phyloP scores from a whole-genome alignment of 148 eudicot genomes.

The Beta vulgaris region DNA sequence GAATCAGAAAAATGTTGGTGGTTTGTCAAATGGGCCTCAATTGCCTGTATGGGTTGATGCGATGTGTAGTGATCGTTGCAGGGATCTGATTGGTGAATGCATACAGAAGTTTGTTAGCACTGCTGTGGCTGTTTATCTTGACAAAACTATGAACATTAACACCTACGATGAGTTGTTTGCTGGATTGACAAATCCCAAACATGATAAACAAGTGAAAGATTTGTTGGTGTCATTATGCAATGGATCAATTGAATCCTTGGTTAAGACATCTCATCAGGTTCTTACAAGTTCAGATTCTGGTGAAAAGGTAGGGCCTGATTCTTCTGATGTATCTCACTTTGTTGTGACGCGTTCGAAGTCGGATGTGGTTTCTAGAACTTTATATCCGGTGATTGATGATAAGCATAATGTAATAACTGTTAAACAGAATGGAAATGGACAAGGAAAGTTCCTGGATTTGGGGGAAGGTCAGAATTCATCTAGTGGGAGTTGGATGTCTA shows the following conservation, averaged over 20 bases:
- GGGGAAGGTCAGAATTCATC: conserved; percentile 17
- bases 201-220: conserved; percentile 61
- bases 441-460: neutral
- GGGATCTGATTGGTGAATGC: conserved; percentile 48
- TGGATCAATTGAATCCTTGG: conserved; percentile 70
- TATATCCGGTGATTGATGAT: conserved; percentile 21
- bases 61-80: conserved; percentile 46
- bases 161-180: conserved; percentile 73
- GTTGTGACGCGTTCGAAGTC: conserved; percentile 35
- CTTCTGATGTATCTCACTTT: conserved; percentile 42
- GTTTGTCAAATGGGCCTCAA: conserved; percentile 10
- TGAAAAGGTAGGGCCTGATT: neutral
- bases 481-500: conserved; percentile 44
- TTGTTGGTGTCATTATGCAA: conserved; percentile 59
- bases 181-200: conserved; percentile 82
- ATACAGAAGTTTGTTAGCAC: conserved; percentile 67
- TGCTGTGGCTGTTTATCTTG: conserved; percentile 71
- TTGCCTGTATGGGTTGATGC: conserved; percentile 50
- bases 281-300: conserved; percentile 30
- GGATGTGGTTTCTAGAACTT: conserved; percentile 24
- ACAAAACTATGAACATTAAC: conserved; percentile 71
- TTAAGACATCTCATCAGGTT: conserved; percentile 70
- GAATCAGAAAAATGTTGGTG: neutral
- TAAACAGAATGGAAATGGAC: conserved; percentile 17
- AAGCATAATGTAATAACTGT: conserved; percentile 16